Base-by-base conservation (phyloP, 1,139 yeast species). In the Petasospora fabianii region DNA sequence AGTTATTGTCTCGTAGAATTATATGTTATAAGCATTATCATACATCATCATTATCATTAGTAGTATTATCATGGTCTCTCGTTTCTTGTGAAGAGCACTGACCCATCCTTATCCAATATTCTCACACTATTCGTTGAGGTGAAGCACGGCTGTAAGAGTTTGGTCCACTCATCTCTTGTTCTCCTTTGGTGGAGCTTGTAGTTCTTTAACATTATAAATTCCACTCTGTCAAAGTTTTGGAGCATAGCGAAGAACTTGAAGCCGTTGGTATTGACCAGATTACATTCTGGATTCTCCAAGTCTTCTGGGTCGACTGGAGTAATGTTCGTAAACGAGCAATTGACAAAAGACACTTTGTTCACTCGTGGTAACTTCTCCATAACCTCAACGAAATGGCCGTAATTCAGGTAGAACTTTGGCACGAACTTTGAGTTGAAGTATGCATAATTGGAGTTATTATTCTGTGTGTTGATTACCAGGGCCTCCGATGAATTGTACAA, bases 41-140 rank as follows among this genome's bases (percentile, higher is more conserved):
- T 13, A 29, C 20, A 26, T 29, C 15, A 6, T 29, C n/a, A 17
- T n/a, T 9, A 16, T 30, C 32, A 30, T 12, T 14, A 14, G 8
- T 30, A 13, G 26, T 30, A 10, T 26, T n/a, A 20, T 34, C 27
- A 31, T 7, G 14, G 10, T 13, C 42, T 38, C 32, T 44, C 43
- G 16, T 44, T 44, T 2, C 48, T 35, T 2, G 48, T 36, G 30
- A 60, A 65, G 17, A 65, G 43, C 10, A 61, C 51, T 12, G 60
- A 55, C 1, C 68, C 66, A 39, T 62, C 66, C 36, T 48, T 60
- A 38, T 63, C 68, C 34, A 57, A 53, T 1, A 65, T 67, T 34
- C 59, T 57, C 11, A 63, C 51, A 4, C 63, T 60, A 12, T 59
- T 63, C 11, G 51, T 44, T 2, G 54, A 54, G 14, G 61, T 57